Evolutionary conservation across 768 basidiomycete species (phyloP).

Genomic region (Tephrocybe sp.): DNA sequence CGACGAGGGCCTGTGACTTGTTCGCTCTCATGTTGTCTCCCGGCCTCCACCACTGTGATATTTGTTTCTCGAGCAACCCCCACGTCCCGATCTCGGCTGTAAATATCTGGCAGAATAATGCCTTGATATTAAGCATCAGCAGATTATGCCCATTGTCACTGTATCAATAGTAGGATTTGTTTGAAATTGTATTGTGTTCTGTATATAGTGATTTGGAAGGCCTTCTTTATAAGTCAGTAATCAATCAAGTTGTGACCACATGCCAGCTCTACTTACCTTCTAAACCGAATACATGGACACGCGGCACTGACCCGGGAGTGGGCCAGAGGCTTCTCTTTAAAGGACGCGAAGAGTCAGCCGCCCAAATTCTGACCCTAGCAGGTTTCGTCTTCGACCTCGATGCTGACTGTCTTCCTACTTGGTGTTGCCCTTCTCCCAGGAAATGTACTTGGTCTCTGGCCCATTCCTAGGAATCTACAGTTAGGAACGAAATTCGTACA

Average conservation of each 20-base stretch:
- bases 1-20: slow-evolving; percentile 80
- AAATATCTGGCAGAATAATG: no score
- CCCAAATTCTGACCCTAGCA: background rate
- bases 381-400: background rate
- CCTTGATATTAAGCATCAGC: no score
- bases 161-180: slow-evolving; percentile 13
- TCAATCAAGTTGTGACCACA: no score
- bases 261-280: no score
- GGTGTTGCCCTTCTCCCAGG: slow-evolving; percentile 5
- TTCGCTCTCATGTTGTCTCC: background rate
- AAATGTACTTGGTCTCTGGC: slow-evolving; percentile 38
- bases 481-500: slow-evolving; percentile 43
- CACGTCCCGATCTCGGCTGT: background rate
- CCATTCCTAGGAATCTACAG: slow-evolving; percentile 45
- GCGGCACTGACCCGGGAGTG: no score
- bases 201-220: no score
- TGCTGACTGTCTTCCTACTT: slow-evolving; percentile 10
- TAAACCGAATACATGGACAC: background rate
- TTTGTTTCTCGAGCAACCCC: no score
- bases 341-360: background rate
- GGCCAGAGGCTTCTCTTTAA: background rate
- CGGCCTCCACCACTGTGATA: background rate
- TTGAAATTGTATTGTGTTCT: background rate
- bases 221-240: no score
- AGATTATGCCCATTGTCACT: no score